phyloP scores from a whole-genome alignment of 1,284 basidiomycete genomes.

The Ustilago curta region DNA sequence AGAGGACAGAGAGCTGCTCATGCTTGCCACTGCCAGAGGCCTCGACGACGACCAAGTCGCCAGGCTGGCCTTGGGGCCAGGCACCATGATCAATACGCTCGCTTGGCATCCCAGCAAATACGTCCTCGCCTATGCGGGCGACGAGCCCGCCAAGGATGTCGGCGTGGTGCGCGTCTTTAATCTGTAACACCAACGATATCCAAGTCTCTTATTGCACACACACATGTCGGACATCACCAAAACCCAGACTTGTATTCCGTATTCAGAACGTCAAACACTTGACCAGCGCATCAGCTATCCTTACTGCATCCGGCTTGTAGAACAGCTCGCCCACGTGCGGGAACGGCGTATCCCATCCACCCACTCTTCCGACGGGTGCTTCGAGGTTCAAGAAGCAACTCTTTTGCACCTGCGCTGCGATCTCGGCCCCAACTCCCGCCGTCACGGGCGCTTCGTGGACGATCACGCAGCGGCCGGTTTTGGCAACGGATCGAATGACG shows the following conservation, averaged over 20 bases:
- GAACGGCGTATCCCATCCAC: slow-evolving; percentile 61
- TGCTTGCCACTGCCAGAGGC: slow-evolving; percentile 24
- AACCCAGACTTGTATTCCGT: neutral
- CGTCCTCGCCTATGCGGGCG: slow-evolving; percentile 58
- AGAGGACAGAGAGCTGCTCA: slow-evolving; percentile 54
- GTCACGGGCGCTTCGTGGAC: slow-evolving; percentile 65
- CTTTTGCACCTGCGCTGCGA: slow-evolving; percentile 58
- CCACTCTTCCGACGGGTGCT: slow-evolving; percentile 49
- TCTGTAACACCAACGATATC: slow-evolving; percentile 4
- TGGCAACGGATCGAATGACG: slow-evolving; percentile 46
- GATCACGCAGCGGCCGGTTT: slow-evolving; percentile 61
- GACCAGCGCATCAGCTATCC: slow-evolving; percentile 55
- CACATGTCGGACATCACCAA: too few relatives aligned
- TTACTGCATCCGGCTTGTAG: slow-evolving; percentile 57
- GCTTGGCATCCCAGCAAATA: slow-evolving; percentile 60
- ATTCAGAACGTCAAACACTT: slow-evolving; percentile 41
- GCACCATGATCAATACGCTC: slow-evolving; percentile 50
- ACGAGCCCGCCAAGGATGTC: slow-evolving; percentile 34
- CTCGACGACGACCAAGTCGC: slow-evolving; percentile 12
- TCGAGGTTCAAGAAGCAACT: slow-evolving; percentile 60
- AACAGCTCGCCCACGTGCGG: slow-evolving; percentile 59
- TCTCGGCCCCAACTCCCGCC: slow-evolving; percentile 58
- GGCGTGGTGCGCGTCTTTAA: slow-evolving; percentile 32
- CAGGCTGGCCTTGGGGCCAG: slow-evolving; percentile 24
- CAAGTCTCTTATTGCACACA: neutral